Evolutionary conservation across 2,329 filamentous ascomycete species (phyloP), one percentile per base, ranked within the genome.

Genomic region (Fusarium devonianum): DNA sequence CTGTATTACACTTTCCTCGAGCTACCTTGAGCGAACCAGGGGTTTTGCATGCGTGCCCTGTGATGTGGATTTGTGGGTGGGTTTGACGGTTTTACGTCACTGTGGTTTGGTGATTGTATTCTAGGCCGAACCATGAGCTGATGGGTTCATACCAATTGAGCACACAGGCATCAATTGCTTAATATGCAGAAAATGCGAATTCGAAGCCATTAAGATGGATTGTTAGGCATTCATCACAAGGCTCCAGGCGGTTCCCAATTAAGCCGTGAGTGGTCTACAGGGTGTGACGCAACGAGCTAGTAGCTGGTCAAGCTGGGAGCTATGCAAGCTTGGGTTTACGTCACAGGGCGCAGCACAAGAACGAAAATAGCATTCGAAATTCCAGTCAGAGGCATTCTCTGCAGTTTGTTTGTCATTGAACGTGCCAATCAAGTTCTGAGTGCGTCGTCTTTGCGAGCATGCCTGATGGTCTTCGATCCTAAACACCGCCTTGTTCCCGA

Each of bases 401-500:
- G 43, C 32, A 58, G 56, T 63, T 51, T 56, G 28, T 55, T 69
- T 67, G 58, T 67, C 58, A 58, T 60, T 53, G 29, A 49, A 62
- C 48, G 53, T 63, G 47, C 58, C 58, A 54, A 51, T 56, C 40
- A 53, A 38, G 49, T 60, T 58, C 26, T 48, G 33, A 60, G 63
- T 60, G 59, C 59, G 52, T 59, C 55, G 63, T 62, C 41, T 38
- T 60, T 47, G 47, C 63, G 47, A 62, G 63, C 67, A 66, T 57
- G 49, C 41, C 44, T 60, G 49, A 50, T 62, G 44, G 62, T 56
- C 58, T 53, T 55, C 54, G 46, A 63, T 65, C 64, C 60, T 55
- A 64, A 70, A 69, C 64, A 62, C 63, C 64, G 48, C 55, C 54
- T 59, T 56, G 58, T 65, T 60, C 70, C 69, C 47, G 62, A 70